phyloP scores from a whole-genome alignment of 371 early-diverging fungal species.

The Rhizoclosmatium hyalinum region DNA sequence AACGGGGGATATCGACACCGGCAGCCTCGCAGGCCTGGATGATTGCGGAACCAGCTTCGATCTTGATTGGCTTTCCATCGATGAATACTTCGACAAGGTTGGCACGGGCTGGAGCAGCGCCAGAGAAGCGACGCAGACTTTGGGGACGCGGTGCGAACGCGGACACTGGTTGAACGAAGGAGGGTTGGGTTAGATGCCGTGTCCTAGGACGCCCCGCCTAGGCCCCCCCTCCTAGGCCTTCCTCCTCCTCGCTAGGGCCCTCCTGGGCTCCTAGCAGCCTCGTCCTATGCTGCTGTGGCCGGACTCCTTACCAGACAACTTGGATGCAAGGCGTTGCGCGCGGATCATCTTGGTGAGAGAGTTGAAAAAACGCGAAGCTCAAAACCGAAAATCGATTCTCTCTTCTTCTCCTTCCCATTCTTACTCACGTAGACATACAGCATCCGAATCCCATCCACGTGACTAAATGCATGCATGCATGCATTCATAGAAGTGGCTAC shows the following conservation, averaged over 20 bases:
- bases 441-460: no score
- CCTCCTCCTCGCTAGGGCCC: background rate
- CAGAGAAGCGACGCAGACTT: constrained; percentile 15
- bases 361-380: background rate
- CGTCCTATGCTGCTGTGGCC: background rate
- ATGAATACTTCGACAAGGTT: constrained; percentile 68
- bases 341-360: background rate
- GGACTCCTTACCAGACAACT: constrained; percentile 3
- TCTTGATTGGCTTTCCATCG: constrained; percentile 88
- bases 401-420: background rate
- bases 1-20: constrained; percentile 84
- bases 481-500: no score
- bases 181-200: background rate
- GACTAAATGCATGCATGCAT: no score
- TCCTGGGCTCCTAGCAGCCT: background rate
- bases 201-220: background rate
- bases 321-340: constrained; percentile 1
- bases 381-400: background rate
- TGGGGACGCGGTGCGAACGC: background rate
- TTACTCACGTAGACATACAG: no score
- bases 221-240: background rate
- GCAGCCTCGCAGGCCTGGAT: constrained; percentile 96
- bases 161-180: background rate
- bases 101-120: constrained; percentile 28
- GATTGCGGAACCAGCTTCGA: constrained; percentile 91